Evolutionary conservation across 306 rosid genomes (phyloP), one percentile per base, ranked within the genome.

Genomic region (Lathyrus sativus): DNA sequence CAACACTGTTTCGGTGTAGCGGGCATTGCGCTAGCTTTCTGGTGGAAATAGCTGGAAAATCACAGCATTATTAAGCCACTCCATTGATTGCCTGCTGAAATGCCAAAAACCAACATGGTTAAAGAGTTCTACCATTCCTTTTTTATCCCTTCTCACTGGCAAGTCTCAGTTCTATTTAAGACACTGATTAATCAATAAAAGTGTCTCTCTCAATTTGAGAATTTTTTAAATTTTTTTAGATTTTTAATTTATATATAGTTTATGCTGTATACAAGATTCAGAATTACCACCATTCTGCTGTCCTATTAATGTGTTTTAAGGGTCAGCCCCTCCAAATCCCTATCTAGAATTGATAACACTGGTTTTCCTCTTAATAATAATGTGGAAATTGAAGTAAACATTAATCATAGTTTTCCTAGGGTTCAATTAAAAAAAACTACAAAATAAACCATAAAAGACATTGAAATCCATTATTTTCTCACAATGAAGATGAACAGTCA

Each of bases 341-440:
- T 46, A 2, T 46, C 22, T 46, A 46, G 22, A 46, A 46, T 46
- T 46, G 22, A 14, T 46, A 46, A 46, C 53, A 46, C 9, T 6
- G 35, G 7, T 58, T 49, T 68, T 28, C 48, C 74, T 26, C 70
- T 41, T 11, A 4, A 17, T 17, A 48, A 75, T 59, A 19, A 67
- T 45, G 38, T 7, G 22, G 24, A 57, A 49, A 67, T 26, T 49
- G 35, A 67, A 60, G 65, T 18, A 39, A 28, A 41, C 22, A 35
- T 7, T 12, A 7, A 42, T 29, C 14, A 18, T 29, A 29, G 11
- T 13, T 57, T 57, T 57, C 38, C 41, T 29, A 28, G 37, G 4
- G 19, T 13, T 11, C 9, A 24, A 55, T 48, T 48, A 24, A 54
- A 26, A 55, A 11, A 28, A 55, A 24, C 26, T 24, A 24, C 26